These are phyloP conservation scores for Colletotrichum sp. DNA, from an alignment of 2,329 filamentous ascomycete species.

Conservation along the genomic window DNA sequence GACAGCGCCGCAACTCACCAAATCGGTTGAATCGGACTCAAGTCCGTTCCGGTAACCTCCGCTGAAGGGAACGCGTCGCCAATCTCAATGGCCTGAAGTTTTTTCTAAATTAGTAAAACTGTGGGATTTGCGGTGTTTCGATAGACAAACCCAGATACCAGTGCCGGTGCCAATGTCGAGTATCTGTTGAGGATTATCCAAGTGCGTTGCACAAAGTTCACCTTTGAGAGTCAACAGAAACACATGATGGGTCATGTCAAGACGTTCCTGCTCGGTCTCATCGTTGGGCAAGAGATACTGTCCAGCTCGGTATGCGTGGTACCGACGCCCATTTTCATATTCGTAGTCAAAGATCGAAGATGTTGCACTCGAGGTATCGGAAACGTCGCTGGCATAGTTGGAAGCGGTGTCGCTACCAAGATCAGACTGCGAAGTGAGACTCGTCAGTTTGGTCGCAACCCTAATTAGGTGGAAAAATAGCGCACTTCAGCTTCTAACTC, in stretches of 20 bases:
- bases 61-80: constrained; percentile 65
- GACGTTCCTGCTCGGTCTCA: constrained; percentile 42
- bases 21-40: constrained; percentile 28
- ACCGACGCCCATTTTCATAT: constrained; percentile 49
- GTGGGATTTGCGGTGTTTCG: rapidly evolving
- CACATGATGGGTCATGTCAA: constrained; percentile 43
- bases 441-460: not conserved
- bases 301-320: constrained; percentile 51
- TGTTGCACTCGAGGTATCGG: constrained; percentile 31
- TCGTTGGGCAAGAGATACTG: constrained; percentile 50
- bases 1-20: constrained; percentile 13
- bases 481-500: not conserved
- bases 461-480: not conserved
- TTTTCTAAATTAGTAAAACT: constrained; percentile 22
- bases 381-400: constrained; percentile 22
- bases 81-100: constrained; percentile 61
- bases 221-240: constrained; percentile 36
- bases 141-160: constrained; percentile 54
- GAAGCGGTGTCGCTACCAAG: constrained; percentile 20
- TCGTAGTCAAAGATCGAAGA: constrained; percentile 38
- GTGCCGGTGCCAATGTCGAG: constrained; percentile 51
- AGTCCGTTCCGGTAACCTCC: constrained; percentile 29
- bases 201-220: constrained; percentile 38
- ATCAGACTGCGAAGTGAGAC: not conserved
- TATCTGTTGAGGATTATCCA: constrained; percentile 42